Base-by-base conservation (phyloP, 768 basidiomycete genomes). In the Tylopilus vinaceipallidus region DNA sequence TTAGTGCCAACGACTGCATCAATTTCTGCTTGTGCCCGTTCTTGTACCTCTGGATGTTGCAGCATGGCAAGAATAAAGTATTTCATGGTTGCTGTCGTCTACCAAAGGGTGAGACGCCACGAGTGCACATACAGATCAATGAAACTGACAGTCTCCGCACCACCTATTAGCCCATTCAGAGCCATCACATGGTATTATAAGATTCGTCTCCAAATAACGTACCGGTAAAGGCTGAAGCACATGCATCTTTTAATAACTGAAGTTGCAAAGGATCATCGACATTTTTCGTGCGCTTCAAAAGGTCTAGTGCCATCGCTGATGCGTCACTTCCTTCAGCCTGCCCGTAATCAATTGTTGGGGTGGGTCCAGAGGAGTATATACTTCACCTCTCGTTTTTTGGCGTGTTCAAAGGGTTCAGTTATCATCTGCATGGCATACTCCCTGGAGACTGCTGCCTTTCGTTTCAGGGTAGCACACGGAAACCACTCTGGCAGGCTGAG, bases 31-130 rank as follows among this genome's bases (percentile, higher is more conserved):
- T 64, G 57, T 24, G 70, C 70, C 20, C 49, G 51, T 13, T 45
- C 41, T 40, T 72, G 70, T 14, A 65, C 60, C 6, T 65, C 64
- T 1, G 71, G 71, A 43, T 68, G 35, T 11, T 52, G 48, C 9
- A 63, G n/a, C 64, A 71, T 73, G 10, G 61, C 63, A 16, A 71
- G 53, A 49, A 71, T 52, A 45, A 73, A 72, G 1, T 35, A 48
- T 22, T 50, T 47, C 43, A 64, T 20, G 3, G 49, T 52, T 1
- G 63, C 35, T 1, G 42, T 17, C 1, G 48, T 45, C 55, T 58
- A 32, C n/a, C 5, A 42, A 38, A 52, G 12, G 24, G 3, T 42
- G 29, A 47, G 32, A 14, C 27, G 6, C 35, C 14, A 44, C 10
- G 24, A 42, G 20, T 6, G 42, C 9, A 5, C 24, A 23, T 2